Conservation (phyloP, 768 basidiomycete genomes). For the Glaciozyma antarctica region DNA sequence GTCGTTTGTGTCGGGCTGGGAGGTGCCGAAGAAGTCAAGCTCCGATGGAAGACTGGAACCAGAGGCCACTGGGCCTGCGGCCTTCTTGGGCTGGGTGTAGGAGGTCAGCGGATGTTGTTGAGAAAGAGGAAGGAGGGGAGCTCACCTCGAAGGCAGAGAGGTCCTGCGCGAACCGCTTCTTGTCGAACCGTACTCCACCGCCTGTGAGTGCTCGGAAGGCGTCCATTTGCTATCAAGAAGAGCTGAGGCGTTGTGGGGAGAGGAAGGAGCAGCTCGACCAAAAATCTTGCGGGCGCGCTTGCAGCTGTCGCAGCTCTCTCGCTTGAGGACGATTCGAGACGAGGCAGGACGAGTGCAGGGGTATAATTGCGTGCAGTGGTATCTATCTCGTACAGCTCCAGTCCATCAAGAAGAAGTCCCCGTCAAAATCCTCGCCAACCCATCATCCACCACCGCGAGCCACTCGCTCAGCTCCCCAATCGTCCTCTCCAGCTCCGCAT, state of each 20-base stretch:
- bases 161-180: constrained; percentile 59
- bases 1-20: constrained; percentile 16
- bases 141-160: constrained; percentile 59
- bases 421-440: constrained; percentile 55
- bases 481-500: constrained; percentile 59
- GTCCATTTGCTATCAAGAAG: constrained; percentile 41
- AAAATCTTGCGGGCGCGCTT: too few species aligned
- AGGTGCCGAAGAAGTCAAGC: constrained; percentile 87
- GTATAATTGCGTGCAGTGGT: too few species aligned
- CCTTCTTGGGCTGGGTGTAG: constrained; percentile 6
- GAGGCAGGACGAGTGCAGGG: too few species aligned
- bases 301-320: too few species aligned
- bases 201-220: constrained; percentile 82
- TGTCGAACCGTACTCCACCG: constrained; percentile 75
- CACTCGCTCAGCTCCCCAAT: constrained; percentile 67
- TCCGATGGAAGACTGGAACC: constrained; percentile 54
- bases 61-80: background rate
- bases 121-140: background rate
- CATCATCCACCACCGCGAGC: constrained; percentile 63
- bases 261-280: too few species aligned
- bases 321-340: too few species aligned
- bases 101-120: background rate
- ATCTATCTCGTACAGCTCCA: too few species aligned
- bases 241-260: background rate
- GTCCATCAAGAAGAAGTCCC: background rate